These are phyloP conservation scores for Brassica incana DNA, from an alignment of 345 rosid genomes.

Conservation along the genomic window DNA sequence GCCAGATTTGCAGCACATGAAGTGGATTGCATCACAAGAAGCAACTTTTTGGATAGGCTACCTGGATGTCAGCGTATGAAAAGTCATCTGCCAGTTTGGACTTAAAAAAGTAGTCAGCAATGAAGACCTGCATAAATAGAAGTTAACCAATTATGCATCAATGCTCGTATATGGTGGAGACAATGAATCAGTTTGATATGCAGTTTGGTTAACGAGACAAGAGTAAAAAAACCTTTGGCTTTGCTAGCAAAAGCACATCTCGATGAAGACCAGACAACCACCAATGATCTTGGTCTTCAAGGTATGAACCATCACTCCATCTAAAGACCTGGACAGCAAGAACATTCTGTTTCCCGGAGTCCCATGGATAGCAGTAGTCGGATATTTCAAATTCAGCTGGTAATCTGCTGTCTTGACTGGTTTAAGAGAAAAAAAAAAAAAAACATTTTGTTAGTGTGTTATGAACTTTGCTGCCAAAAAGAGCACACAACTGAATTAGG, in stretches of 20 bases:
- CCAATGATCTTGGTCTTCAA: slow-evolving; percentile 99
- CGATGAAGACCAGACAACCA: slow-evolving; percentile 97
- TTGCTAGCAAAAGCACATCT: slow-evolving; percentile 94
- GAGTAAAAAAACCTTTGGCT: slow-evolving; percentile 70
- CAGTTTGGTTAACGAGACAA: slow-evolving; percentile 6
- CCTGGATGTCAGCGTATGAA: slow-evolving; percentile 73
- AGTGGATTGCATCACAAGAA: not conserved
- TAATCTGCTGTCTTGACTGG: slow-evolving; percentile 97
- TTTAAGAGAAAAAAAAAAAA: slow-evolving; percentile 16
- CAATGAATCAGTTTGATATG: slow-evolving; percentile 13
- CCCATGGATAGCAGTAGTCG: slow-evolving; percentile 75
- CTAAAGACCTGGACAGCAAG: slow-evolving; percentile 94
- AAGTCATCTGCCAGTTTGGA: slow-evolving; percentile 71
- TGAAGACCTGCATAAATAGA: slow-evolving; percentile 70
- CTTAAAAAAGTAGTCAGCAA: slow-evolving; percentile 87
- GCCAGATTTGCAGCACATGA: slow-evolving; percentile 10
- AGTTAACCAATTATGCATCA: slow-evolving; percentile 19
- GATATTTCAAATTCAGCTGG: slow-evolving; percentile 98
- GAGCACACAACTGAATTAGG: slow-evolving; percentile 7
- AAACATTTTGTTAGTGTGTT: slow-evolving; percentile 25
- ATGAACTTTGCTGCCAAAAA: slow-evolving; percentile 13
- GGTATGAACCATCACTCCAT: slow-evolving; percentile 99
- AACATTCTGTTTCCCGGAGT: slow-evolving; percentile 73
- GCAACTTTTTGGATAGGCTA: slow-evolving; percentile 22
- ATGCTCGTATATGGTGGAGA: not conserved